These are phyloP conservation scores for Fusarium lyarnte DNA, from an alignment of 2,329 filamentous ascomycete genomes.

Conservation along the genomic window DNA sequence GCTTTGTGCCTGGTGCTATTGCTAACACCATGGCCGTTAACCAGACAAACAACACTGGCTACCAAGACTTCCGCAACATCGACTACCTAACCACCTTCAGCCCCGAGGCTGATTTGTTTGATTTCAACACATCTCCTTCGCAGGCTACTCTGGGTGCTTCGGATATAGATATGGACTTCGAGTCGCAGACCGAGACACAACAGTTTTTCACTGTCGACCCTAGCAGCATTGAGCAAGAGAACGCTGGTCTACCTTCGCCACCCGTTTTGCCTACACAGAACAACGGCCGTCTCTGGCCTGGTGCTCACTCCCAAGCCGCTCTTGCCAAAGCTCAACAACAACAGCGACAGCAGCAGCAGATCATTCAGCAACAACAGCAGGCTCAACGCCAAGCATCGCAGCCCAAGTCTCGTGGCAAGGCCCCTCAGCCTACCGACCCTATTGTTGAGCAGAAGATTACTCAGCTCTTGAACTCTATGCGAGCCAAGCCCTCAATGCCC, in stretches of 20 bases:
- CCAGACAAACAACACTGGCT: slow-evolving; percentile 66
- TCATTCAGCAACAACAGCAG: slow-evolving; percentile 60
- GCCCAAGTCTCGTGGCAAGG: slow-evolving; percentile 60
- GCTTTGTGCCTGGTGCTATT: slow-evolving; percentile 85
- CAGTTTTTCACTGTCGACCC: slow-evolving; percentile 81
- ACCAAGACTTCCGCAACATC: slow-evolving; percentile 59
- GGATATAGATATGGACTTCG: slow-evolving; percentile 72
- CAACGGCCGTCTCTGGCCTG: slow-evolving; percentile 83
- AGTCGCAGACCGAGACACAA: slow-evolving; percentile 59
- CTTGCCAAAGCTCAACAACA: slow-evolving; percentile 77
- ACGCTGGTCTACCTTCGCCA: slow-evolving; percentile 54
- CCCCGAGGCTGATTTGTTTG: slow-evolving; percentile 72
- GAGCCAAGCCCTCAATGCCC: slow-evolving; percentile 71
- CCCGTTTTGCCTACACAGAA: slow-evolving; percentile 62
- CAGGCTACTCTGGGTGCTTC: slow-evolving; percentile 66
- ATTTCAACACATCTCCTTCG: slow-evolving; percentile 76
- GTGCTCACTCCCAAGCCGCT: slow-evolving; percentile 91
- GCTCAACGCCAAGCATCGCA: slow-evolving; percentile 60
- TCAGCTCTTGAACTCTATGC: slow-evolving; percentile 91
- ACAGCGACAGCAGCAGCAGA: slow-evolving; percentile 72
- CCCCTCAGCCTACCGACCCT: slow-evolving; percentile 67
- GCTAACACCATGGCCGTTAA: slow-evolving; percentile 83
- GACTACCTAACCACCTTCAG: slow-evolving; percentile 66
- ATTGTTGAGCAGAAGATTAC: slow-evolving; percentile 93
- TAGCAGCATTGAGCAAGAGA: slow-evolving; percentile 72